Evolutionary conservation across 192 early-diverging fungal species (phyloP), one percentile per base, ranked within the genome.

Genomic region (Dissophora globulifera): DNA sequence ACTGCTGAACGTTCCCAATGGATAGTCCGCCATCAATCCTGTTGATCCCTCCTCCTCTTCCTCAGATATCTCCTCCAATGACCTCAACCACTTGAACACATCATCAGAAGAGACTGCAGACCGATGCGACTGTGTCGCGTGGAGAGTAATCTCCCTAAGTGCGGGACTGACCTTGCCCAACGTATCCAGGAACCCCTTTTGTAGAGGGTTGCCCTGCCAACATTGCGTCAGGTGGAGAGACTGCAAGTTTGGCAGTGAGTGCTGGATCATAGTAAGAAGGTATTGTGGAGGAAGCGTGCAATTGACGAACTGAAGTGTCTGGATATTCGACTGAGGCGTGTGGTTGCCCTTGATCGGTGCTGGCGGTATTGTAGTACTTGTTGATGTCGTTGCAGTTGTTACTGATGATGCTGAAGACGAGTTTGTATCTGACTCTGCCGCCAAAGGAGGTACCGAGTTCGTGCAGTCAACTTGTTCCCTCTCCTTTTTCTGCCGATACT

Each of bases 231-330:
- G 19, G 35, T 55, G 38, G 7, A 76, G 4, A 1, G 48, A 22
- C 29, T n/a, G 56, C 50, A 76, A 20, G 9, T 67, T 48, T 10
- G 72, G 72, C 33, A 76, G 19, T 0, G 63, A 66, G 25, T 76
- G 58, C 35, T 76, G 72, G 9, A 66, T 66, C 72, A 76, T 76
- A 4, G 51, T 48, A 29, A 76, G 25, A 17, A 76, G 64, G 27
- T 76, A 76, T n/a, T 62, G 62, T 19, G 72, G 64, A 13, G 63
- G 63, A 13, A 76, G 25, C 16, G 64, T 67, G 51, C 63, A 76
- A 31, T 67, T 62, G 13, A 62, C 64, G 50, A 66, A 76, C 43
- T 76, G 72, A n/a, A 76, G 23, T 0, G 45, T 47, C 3, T 50
- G 42, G 47, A 76, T 76, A 15, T 16, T 51, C 4, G 72, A 76